Evolutionary conservation across 768 basidiomycete species (phyloP).

Genomic region (Amanita pseudoporphyria): DNA sequence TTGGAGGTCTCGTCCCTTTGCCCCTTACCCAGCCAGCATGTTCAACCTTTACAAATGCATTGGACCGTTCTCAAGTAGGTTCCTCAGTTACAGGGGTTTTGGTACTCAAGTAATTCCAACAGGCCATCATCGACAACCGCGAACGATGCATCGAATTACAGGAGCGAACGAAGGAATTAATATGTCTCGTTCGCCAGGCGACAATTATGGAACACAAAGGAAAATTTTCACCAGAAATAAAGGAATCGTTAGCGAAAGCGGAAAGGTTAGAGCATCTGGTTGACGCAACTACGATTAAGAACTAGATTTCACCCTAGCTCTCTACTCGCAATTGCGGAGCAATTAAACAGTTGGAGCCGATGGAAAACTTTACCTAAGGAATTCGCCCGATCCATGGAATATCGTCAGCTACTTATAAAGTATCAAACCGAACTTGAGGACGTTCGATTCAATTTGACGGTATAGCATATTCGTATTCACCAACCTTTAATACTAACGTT

Average conservation of each 20-base stretch:
- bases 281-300: too few relatives aligned
- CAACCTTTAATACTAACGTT: not conserved
- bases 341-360: not conserved
- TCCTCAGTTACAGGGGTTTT: too few relatives aligned
- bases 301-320: not conserved
- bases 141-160: not conserved
- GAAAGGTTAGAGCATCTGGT: not conserved
- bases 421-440: not conserved
- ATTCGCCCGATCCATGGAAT: not conserved
- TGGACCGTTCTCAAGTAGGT: too few relatives aligned
- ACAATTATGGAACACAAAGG: not conserved
- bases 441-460: not conserved
- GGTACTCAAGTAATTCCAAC: too few relatives aligned
- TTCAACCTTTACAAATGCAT: too few relatives aligned
- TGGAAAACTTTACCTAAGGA: not conserved
- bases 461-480: not conserved
- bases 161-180: not conserved
- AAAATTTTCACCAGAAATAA: not conserved
- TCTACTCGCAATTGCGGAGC: not conserved
- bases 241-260: not conserved
- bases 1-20: too few relatives aligned
- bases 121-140: too few relatives aligned
- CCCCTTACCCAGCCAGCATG: too few relatives aligned
- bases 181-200: not conserved
- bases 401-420: not conserved